Percentiles rank a stretch among this genome's conserved stretches.
Conservation (phyloP, 2,329 filamentous ascomycete species). For the Aspergillus caelatus region DNA sequence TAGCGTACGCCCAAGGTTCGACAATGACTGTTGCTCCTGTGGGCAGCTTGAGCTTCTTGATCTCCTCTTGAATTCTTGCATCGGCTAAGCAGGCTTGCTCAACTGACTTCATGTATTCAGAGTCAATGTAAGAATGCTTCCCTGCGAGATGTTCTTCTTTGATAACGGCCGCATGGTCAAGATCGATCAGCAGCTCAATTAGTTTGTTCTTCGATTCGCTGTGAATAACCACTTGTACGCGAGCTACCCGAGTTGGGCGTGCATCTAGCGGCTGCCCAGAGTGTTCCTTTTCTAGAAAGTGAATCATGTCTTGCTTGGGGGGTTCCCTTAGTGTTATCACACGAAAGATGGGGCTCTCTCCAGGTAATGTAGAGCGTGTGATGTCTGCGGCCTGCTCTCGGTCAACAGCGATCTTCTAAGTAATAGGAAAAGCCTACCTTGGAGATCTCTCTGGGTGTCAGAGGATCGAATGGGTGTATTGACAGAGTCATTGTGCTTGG, state of each 20-base stretch:
- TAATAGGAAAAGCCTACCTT: slow-evolving; percentile 17
- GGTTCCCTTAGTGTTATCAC: slow-evolving; percentile 57
- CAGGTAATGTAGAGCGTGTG: slow-evolving; percentile 40
- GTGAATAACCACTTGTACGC: slow-evolving; percentile 38
- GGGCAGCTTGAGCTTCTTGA: slow-evolving; percentile 46
- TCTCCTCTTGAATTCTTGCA: slow-evolving; percentile 45
- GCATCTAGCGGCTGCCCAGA: slow-evolving; percentile 20
- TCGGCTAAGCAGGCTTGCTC: slow-evolving; percentile 53
- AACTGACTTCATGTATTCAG: slow-evolving; percentile 52
- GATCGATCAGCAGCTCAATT: slow-evolving; percentile 28
- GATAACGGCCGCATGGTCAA: slow-evolving; percentile 15
- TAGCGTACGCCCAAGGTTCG: slow-evolving; percentile 59
- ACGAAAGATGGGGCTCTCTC: slow-evolving; percentile 47
- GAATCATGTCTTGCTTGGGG: slow-evolving; percentile 50
- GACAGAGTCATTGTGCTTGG: slow-evolving; percentile 19
- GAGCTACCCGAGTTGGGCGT: slow-evolving; percentile 42
- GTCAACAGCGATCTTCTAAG: background rate
- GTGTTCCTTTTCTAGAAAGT: slow-evolving; percentile 51
- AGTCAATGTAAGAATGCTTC: slow-evolving; percentile 33
- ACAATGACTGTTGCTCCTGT: slow-evolving; percentile 49
- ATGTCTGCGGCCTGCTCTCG: slow-evolving; percentile 28
- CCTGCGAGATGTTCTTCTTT: slow-evolving; percentile 24
- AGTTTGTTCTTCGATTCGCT: slow-evolving; percentile 17
- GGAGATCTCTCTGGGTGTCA: slow-evolving; percentile 34
- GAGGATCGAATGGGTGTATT: slow-evolving; percentile 34